These are phyloP conservation scores for Paramecium sexaurelia DNA, from an alignment of 73 alveolate species.

Conservation along the genomic window DNA sequence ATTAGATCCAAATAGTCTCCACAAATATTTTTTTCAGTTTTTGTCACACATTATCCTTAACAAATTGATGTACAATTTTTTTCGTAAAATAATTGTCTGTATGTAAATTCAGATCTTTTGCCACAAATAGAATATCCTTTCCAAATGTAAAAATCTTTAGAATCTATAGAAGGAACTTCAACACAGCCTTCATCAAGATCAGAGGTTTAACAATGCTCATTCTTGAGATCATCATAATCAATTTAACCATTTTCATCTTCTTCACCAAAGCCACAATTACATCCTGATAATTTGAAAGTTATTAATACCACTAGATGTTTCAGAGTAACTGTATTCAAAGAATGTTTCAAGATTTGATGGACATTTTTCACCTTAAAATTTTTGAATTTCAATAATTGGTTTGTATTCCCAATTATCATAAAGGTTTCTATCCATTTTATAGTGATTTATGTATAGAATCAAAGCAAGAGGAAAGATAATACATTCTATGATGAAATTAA, in stretches of 20 bases:
- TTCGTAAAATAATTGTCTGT: not conserved
- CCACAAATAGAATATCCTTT: not conserved
- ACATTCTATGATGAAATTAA: not conserved
- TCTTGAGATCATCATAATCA: not conserved
- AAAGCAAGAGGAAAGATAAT: not conserved
- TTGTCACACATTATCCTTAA: not conserved
- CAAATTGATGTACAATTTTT: not conserved
- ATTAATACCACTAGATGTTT: no score
- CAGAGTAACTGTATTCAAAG: not conserved
- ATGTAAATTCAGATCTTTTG: not conserved
- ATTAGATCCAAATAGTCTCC: not conserved
- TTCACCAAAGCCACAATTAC: slow-evolving; percentile 20
- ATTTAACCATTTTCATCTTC: not conserved
- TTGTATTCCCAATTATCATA: slow-evolving; percentile 7
- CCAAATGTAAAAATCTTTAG: not conserved
- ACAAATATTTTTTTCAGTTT: not conserved
- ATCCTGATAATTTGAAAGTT: no score
- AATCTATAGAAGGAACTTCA: not conserved
- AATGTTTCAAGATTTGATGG: not conserved
- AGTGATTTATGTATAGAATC: slow-evolving; percentile 5
- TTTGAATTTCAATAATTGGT: not conserved
- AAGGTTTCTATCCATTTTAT: not conserved
- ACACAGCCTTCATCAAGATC: not conserved
- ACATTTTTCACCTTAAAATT: not conserved
- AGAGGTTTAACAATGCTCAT: not conserved